Evolutionary conservation across 2,329 filamentous ascomycete genomes (phyloP), one percentile per base, ranked within the genome.

Genomic region (Rhynchosporium graminicola): DNA sequence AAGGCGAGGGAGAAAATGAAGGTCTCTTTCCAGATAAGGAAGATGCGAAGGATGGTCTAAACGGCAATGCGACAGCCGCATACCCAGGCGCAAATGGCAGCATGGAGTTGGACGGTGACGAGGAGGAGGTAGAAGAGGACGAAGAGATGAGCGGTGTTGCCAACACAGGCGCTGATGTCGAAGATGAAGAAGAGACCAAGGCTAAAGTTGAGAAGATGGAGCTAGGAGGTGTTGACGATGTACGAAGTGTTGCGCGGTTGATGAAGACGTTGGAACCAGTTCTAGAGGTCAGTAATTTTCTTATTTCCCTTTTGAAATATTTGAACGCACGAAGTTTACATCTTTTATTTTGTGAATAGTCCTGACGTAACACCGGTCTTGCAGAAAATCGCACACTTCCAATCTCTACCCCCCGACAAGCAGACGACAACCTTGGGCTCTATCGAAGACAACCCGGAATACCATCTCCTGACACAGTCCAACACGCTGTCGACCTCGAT

Each of bases 401-500:
- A 91, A 77, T 85, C 83, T 47, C 82, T 91, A 71, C 83, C 89
- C 4, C 83, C 87, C 40, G 82, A 85, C 59, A 82, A 87, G 62
- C 84, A 82, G 68, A 85, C 83, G 36, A 84, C 82, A 28, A 83
- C 87, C 70, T 80, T 95, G 64, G 92, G 92, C 70, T 93, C 91
- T 60, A 87, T 96, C 71, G 92, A 97, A 77, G 92, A 96, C 73
- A 92, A 96, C 71, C 92, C 92, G 57, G 92, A 96, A 75, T 97
- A 96, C 76, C 87, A 91, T 75, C 85, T 97, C 42, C 79, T 97
- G 62, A 96, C 91, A 40, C 88, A 95, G 74, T 92, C 92, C 15
- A 97, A 97, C 74, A 90, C 88, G 29, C 83, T 96, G 7, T 96
- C 95, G 0, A 96, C 94, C 5, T 89, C 90, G 66, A 97, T 98